Conservation (phyloP, 768 basidiomycete genomes). For the Panaeolus cyanescens region DNA sequence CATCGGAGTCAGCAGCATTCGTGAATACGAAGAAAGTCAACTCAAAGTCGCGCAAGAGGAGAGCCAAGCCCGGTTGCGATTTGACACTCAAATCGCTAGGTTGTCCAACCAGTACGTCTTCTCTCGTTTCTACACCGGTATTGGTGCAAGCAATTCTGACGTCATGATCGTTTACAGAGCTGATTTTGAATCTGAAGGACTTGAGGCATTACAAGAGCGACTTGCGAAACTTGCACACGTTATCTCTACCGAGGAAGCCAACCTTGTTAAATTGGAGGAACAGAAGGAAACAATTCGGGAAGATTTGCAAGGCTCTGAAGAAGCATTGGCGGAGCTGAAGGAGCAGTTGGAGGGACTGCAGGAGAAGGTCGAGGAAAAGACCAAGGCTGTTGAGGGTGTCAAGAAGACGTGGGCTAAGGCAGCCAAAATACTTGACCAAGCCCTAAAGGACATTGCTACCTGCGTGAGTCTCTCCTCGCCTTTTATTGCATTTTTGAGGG, state of each 20-base stretch:
- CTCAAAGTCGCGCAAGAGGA: constrained; percentile 88
- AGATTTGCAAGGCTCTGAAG: constrained; percentile 62
- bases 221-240: constrained; percentile 54
- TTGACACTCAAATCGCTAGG: constrained; percentile 84
- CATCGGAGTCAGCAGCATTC: constrained; percentile 79
- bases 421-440: constrained; percentile 79
- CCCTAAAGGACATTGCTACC: constrained; percentile 84
- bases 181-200: constrained; percentile 80
- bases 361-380: constrained; percentile 71
- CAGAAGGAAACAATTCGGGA: constrained; percentile 54
- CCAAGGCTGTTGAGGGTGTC: constrained; percentile 70
- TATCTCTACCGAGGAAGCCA: constrained; percentile 52
- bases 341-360: constrained; percentile 64
- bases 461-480: constrained; percentile 54
- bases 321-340: constrained; percentile 54
- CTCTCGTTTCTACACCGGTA: neutral
- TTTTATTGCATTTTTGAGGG: neutral
- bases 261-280: constrained; percentile 52
- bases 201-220: constrained; percentile 66
- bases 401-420: constrained; percentile 73
- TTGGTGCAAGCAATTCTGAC: neutral
- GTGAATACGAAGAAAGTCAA: constrained; percentile 93
- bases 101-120: constrained; percentile 77
- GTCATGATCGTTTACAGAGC: too few species aligned
- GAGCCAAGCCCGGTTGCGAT: constrained; percentile 79